A percentile compares a stretch with the other conserved stretches of the same genome.
These are phyloP conservation scores for Sclerotinia minor DNA, from an alignment of 2,329 filamentous ascomycete genomes.

Conservation along the genomic window DNA sequence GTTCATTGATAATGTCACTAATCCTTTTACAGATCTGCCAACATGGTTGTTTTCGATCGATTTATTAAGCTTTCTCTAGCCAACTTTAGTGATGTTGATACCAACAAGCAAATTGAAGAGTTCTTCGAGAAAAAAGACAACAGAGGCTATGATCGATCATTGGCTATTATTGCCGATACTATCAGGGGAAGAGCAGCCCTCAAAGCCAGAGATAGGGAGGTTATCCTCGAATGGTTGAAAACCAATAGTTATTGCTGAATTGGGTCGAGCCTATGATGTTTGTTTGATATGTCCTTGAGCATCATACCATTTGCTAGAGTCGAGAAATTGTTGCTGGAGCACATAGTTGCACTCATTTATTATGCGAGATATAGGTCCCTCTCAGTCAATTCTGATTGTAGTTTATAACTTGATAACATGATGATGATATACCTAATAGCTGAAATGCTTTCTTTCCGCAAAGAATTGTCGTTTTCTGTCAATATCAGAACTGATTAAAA, in stretches of 20 bases:
- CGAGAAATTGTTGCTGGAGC: background rate
- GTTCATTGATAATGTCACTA: background rate
- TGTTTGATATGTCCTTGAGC: background rate
- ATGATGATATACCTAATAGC: background rate
- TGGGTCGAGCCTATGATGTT: background rate
- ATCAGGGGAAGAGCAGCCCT: conserved; percentile 83
- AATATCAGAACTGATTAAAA: too few species aligned
- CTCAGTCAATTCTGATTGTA: too few species aligned
- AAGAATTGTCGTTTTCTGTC: too few species aligned
- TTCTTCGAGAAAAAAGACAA: conserved; percentile 92
- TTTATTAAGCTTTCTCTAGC: conserved; percentile 78
- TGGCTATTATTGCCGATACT: conserved; percentile 83
- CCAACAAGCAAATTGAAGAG: conserved; percentile 71
- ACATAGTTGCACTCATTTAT: background rate
- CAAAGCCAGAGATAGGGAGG: conserved; percentile 69
- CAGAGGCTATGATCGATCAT: conserved; percentile 78
- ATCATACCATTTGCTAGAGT: background rate
- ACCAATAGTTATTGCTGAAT: conserved; percentile 54
- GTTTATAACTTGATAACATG: background rate
- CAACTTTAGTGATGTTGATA: conserved; percentile 71
- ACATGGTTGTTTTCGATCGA: conserved; percentile 85
- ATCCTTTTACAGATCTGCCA: conserved; percentile 51
- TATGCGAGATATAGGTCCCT: background rate
- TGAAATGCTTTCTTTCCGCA: too few species aligned
- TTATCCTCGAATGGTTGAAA: conserved; percentile 77